Evolutionary conservation across 108 stramenopile genomes (phyloP).

Genomic region (Aurantiochytrium sp.): DNA sequence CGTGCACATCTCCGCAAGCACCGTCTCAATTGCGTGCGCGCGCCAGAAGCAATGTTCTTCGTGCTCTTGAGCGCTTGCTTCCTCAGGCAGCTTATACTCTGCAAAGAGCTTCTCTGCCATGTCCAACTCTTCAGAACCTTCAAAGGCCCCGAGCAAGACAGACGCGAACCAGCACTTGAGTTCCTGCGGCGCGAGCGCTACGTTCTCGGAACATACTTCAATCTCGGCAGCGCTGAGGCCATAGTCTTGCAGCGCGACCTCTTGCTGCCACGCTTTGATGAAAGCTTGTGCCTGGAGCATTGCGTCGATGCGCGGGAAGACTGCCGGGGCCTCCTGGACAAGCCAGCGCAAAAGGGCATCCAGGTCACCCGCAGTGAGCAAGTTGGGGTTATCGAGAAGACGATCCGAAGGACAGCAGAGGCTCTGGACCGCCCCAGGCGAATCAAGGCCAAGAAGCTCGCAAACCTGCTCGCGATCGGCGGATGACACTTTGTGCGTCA

Average conservation of each 20-base stretch:
- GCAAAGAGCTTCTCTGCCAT: not conserved
- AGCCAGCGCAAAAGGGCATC: not conserved
- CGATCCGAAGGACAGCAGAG: not conserved
- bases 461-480: no score
- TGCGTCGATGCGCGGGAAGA: not conserved
- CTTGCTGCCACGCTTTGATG: not conserved
- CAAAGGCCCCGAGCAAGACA: not conserved
- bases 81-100: not conserved
- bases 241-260: not conserved
- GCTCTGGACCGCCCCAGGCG: not conserved
- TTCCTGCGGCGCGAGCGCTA: not conserved
- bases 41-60: no score
- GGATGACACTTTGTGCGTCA: no score
- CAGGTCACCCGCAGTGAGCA: not conserved
- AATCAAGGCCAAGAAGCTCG: not conserved
- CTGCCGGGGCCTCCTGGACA: not conserved
- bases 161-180: not conserved
- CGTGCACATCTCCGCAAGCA: no score
- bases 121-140: not conserved
- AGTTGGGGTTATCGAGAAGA: not conserved
- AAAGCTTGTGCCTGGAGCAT: not conserved
- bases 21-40: no score
- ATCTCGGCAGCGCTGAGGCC: not conserved
- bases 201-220: not conserved
- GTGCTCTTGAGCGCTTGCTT: no score